These are phyloP conservation scores for Fusarium siculi DNA, from an alignment of 2,329 filamentous ascomycete genomes.

Conservation along the genomic window DNA sequence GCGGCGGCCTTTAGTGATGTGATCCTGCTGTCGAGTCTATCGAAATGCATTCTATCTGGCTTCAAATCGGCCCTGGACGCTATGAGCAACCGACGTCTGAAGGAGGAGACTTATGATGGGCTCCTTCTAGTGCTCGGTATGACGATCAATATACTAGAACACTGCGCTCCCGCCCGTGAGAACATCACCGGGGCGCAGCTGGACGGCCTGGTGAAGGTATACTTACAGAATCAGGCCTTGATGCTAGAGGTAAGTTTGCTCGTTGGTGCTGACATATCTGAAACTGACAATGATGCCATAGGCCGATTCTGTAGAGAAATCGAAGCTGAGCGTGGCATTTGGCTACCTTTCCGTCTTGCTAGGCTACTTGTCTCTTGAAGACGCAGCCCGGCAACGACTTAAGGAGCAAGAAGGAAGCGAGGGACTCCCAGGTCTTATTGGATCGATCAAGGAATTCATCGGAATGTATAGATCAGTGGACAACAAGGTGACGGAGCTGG, in stretches of 20 bases:
- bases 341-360: slow-evolving; percentile 88
- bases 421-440: slow-evolving; percentile 58
- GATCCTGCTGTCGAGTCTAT: slow-evolving; percentile 61
- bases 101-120: slow-evolving; percentile 68
- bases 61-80: slow-evolving; percentile 61
- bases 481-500: slow-evolving; percentile 54
- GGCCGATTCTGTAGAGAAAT: slow-evolving; percentile 78
- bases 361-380: slow-evolving; percentile 77
- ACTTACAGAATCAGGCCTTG: slow-evolving; percentile 72
- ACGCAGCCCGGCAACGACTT: slow-evolving; percentile 57
- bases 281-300: slow-evolving; percentile 47
- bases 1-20: slow-evolving; percentile 76
- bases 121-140: slow-evolving; percentile 83
- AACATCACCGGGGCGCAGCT: slow-evolving; percentile 56
- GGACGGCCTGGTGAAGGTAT: slow-evolving; percentile 70
- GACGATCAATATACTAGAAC: slow-evolving; percentile 88
- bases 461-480: slow-evolving; percentile 62
- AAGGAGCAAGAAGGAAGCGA: slow-evolving; percentile 54
- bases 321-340: slow-evolving; percentile 82
- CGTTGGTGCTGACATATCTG: background rate
- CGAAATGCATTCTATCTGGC: slow-evolving; percentile 61
- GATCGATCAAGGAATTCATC: slow-evolving; percentile 66
- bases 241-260: slow-evolving; percentile 71
- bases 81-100: slow-evolving; percentile 60
- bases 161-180: slow-evolving; percentile 71